Percentiles rank a stretch among this genome's conserved stretches.
phyloP scores from a whole-genome alignment of 202 grass and related monocot genomes.

The Sporobolus alterniflorus region DNA sequence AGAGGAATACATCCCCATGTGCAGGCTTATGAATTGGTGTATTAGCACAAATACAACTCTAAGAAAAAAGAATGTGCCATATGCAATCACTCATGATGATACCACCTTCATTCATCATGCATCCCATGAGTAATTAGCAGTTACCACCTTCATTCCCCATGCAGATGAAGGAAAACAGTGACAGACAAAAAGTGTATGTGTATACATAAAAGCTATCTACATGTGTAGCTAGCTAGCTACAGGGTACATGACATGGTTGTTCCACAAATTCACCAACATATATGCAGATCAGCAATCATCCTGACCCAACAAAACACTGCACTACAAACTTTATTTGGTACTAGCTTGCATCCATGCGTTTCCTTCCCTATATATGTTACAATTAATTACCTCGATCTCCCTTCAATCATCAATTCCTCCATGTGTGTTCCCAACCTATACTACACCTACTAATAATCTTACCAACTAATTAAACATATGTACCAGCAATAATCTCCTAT shows the following conservation, averaged over 20 bases:
- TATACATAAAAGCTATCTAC: slow-evolving; percentile 33
- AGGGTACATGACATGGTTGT: slow-evolving; percentile 36
- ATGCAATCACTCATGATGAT: too few relatives aligned
- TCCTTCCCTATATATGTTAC: slow-evolving; percentile 57
- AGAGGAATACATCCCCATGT: slow-evolving; percentile 12
- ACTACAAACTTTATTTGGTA: too few relatives aligned
- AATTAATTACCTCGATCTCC: slow-evolving; percentile 52
- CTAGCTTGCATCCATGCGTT: slow-evolving; percentile 14
- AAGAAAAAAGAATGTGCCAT: too few relatives aligned
- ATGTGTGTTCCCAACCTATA: slow-evolving; percentile 49
- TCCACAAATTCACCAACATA: slow-evolving; percentile 37
- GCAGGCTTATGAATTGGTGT: neutral
- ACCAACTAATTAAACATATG: slow-evolving; percentile 41
- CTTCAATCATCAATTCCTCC: slow-evolving; percentile 30
- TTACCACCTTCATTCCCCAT: slow-evolving; percentile 18
- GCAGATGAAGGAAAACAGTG: slow-evolving; percentile 14
- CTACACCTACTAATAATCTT: slow-evolving; percentile 57
- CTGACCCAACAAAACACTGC: slow-evolving; percentile 34
- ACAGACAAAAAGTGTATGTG: neutral
- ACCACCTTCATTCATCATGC: too few relatives aligned
- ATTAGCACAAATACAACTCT: too few relatives aligned
- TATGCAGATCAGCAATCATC: slow-evolving; percentile 25
- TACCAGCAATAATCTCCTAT: slow-evolving; percentile 42
- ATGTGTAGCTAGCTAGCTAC: slow-evolving; percentile 7
- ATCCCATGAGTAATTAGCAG: slow-evolving; percentile 12